Base-by-base conservation (phyloP, 176 grass and related monocot species). In the Puya raimondii region DNA sequence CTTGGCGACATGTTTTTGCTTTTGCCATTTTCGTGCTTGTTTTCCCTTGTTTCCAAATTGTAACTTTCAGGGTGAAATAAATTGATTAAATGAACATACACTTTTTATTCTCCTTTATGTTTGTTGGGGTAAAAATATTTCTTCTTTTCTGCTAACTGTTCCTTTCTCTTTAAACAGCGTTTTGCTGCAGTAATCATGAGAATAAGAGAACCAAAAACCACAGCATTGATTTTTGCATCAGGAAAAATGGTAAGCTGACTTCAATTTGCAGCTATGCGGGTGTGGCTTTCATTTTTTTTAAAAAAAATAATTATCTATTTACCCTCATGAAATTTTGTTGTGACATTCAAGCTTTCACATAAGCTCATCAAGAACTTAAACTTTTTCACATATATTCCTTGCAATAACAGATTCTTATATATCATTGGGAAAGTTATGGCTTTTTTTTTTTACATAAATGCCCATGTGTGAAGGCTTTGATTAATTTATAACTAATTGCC, bases 161-260 rank as follows among this genome's bases (percentile, higher is more conserved):
- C 33, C 76, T 52, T 2, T 64, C 21, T 21, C 72, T n/a, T 90
- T 74, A 53, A 64, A 65, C 78, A 99, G 89, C 94, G 87, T 90
- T 99, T 99, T 91, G 94, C 89, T 80, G 94, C 94, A 49, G 89
- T 99, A 72, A 99, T 99, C 73, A 93, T 99, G 94, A 84, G 89
- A 93, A 99, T 99, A 90, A 93, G 94, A 77, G 89, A 99, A 69
- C 94, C 94, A 57, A 99, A 99, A 87, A 93, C 94, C 25, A 99
- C 94, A 12, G 94, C 94, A 15, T 72, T 99, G 85, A 99, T 99
- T 81, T 99, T 99, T 50, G 94, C 94, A 21, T 99, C 94, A 1
- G 94, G 94, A 51, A 99, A 99, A 90, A 99, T 99, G 94, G 94
- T 99, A 83, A 52, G 72, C 50, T 64, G 42, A 72, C 56, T 26